phyloP scores from a whole-genome alignment of 495 filamentous ascomycete species.

The Penicillium lagena region DNA sequence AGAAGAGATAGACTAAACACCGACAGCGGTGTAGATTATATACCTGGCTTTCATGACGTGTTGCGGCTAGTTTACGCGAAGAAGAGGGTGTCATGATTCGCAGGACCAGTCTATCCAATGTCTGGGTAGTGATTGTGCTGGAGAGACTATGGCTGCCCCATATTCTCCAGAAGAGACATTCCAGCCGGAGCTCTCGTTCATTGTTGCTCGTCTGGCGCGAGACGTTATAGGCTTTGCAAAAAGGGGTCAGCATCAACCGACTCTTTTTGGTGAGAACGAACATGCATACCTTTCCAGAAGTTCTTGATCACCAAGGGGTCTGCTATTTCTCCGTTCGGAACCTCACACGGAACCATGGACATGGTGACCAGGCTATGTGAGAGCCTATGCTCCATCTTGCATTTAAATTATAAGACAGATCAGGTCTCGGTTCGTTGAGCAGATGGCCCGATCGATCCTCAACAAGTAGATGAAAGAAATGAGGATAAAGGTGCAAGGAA shows the following conservation, averaged over 20 bases:
- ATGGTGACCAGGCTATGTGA: constrained; percentile 46
- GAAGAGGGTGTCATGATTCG: constrained; percentile 23
- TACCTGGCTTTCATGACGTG: constrained; percentile 4
- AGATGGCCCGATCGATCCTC: no score
- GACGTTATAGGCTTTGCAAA: constrained; percentile 32
- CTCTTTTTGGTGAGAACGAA: constrained; percentile 1
- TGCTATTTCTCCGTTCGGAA: constrained; percentile 20
- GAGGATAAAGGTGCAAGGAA: no score
- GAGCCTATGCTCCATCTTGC: constrained; percentile 35
- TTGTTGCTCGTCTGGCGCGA: constrained; percentile 28
- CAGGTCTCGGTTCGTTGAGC: no score
- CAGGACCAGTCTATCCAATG: constrained; percentile 33
- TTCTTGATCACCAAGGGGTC: constrained; percentile 28
- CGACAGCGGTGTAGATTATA: neutral
- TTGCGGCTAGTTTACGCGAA: neutral
- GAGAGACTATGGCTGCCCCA: constrained; percentile 31
- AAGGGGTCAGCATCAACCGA: neutral
- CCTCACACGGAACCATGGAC: constrained; percentile 9
- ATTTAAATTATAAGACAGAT: no score
- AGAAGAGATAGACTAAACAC: neutral
- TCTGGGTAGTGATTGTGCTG: constrained; percentile 21
- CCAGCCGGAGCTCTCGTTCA: constrained; percentile 37
- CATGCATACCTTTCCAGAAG: constrained; percentile 42
- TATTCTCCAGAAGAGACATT: constrained; percentile 51
- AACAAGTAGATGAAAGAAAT: no score